Evolutionary conservation across 2,329 filamentous ascomycete species (phyloP).

Genomic region (Huntiella moniliformis): DNA sequence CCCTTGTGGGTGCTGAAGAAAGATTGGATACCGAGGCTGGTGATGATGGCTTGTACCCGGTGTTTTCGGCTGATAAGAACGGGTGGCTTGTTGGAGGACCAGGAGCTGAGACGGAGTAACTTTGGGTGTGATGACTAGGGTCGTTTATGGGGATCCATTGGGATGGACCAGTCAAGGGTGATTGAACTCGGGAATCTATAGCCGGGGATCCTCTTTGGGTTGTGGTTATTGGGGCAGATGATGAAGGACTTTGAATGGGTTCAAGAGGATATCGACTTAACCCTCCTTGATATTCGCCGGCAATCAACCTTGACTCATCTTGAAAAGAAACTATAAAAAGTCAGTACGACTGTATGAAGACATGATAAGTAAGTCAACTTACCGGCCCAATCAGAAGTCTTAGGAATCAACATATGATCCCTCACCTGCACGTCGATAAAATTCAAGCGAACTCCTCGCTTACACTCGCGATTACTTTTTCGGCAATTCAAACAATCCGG

Average conservation of each 20-base stretch:
- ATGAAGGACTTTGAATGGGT: conserved; percentile 10
- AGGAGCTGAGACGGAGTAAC: too few relatives aligned
- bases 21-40: conserved; percentile 18
- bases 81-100: too few relatives aligned
- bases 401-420: conserved; percentile 42
- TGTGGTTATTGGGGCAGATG: background rate
- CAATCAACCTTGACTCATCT: conserved; percentile 79
- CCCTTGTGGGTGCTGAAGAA: conserved; percentile 21
- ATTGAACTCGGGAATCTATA: conserved; percentile 1
- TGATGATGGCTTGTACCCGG: too few relatives aligned
- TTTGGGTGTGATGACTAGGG: background rate
- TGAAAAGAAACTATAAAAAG: conserved; percentile 46
- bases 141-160: conserved; percentile 8
- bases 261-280: conserved; percentile 46
- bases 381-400: conserved; percentile 47
- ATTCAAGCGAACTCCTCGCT: conserved; percentile 70
- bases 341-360: too few relatives aligned
- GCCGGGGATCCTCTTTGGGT: conserved; percentile 5
- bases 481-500: conserved; percentile 57
- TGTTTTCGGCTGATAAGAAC: too few relatives aligned
- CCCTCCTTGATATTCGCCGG: conserved; percentile 74
- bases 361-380: conserved; percentile 13
- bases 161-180: conserved; percentile 7
- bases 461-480: conserved; percentile 73
- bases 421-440: conserved; percentile 74